These are phyloP conservation scores for Alternaria brassicicola DNA, from an alignment of 2,329 filamentous ascomycete species.

Conservation along the genomic window DNA sequence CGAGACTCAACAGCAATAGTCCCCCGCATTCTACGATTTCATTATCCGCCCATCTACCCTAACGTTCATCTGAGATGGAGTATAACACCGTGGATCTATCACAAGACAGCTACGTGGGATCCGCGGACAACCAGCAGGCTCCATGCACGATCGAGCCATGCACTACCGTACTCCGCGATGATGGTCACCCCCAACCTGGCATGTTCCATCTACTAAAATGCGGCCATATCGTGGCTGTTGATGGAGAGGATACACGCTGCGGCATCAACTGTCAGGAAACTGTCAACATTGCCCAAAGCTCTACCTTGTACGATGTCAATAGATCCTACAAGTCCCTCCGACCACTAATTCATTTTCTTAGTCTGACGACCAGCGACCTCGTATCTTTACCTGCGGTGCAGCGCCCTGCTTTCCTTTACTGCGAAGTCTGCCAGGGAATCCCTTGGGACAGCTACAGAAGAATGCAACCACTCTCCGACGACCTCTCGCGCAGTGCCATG, in stretches of 20 bases:
- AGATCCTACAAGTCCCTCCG: neutral
- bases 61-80: neutral
- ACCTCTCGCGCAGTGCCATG: neutral
- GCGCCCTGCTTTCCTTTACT: conserved; percentile 18
- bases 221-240: conserved; percentile 24
- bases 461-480: neutral
- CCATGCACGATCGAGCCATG: neutral
- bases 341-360: neutral
- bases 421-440: conserved; percentile 22
- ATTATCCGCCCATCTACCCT: neutral
- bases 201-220: conserved; percentile 25
- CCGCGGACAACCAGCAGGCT: neutral
- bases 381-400: neutral
- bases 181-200: neutral
- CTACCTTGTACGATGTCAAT: neutral
- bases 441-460: conserved; percentile 17
- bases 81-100: neutral
- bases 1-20: neutral
- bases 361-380: neutral
- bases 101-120: neutral
- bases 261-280: conserved; percentile 22
- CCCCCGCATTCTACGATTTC: neutral
- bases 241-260: conserved; percentile 15
- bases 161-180: conserved; percentile 1
- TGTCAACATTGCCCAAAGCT: neutral